These are phyloP conservation scores for Bonia amplexicaulis DNA, from an alignment of 176 grass and related monocot species.

Conservation along the genomic window DNA sequence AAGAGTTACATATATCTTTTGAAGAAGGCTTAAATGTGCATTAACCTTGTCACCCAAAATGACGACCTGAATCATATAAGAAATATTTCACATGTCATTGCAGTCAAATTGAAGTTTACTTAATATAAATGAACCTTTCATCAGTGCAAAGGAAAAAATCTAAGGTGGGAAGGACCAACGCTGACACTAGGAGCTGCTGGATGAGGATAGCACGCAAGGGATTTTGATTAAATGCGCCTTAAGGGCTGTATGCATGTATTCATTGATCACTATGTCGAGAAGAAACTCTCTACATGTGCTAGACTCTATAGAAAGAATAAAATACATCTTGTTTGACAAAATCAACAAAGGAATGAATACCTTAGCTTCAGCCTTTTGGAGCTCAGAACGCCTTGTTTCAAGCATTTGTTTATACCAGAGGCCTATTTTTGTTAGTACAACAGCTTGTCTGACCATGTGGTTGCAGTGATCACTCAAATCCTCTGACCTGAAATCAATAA, in stretches of 20 bases:
- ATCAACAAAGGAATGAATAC: constrained; percentile 38
- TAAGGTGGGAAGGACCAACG: background rate
- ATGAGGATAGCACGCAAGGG: background rate
- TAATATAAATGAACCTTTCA: background rate
- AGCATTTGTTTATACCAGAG: constrained; percentile 79
- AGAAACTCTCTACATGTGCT: background rate
- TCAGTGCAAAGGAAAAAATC: background rate
- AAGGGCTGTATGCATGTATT: background rate
- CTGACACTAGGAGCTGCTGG: background rate
- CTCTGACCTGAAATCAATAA: constrained; percentile 51
- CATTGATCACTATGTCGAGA: background rate
- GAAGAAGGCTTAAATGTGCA: constrained; percentile 64
- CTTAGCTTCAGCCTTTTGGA: constrained; percentile 82
- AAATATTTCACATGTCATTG: background rate
- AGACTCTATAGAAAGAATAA: background rate
- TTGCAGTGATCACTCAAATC: constrained; percentile 60
- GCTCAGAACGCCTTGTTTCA: constrained; percentile 62
- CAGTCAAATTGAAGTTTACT: background rate
- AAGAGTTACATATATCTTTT: constrained; percentile 88
- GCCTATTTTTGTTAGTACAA: constrained; percentile 66
- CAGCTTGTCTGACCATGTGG: constrained; percentile 57
- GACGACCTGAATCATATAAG: constrained; percentile 48
- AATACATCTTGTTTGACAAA: background rate
- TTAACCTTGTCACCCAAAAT: constrained; percentile 71
- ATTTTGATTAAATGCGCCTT: background rate